A percentile compares a stretch with the other conserved stretches of the same genome.
Evolutionary conservation across 2,329 filamentous ascomycete genomes (phyloP).

Genomic region (Hypoxylon sp.): DNA sequence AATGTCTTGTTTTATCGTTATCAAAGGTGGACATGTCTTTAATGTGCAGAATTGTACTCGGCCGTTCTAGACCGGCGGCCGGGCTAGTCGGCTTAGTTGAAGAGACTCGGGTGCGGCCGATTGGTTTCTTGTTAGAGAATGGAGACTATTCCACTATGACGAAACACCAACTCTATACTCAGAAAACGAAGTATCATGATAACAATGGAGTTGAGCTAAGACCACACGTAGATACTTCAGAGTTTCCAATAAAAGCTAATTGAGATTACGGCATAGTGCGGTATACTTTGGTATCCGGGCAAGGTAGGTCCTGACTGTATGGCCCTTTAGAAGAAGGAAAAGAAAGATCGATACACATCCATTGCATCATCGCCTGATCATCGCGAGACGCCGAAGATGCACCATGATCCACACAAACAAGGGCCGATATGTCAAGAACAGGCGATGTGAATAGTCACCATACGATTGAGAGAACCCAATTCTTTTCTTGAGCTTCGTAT

Average conservation of each 20-base stretch:
- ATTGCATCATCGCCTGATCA: conserved; percentile 45
- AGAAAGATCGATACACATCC: conserved; percentile 9
- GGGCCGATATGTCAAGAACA: conserved; percentile 40
- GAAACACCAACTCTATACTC: conserved; percentile 8
- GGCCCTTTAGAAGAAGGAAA: not conserved
- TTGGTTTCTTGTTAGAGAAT: conserved; percentile 29
- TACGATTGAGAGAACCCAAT: conserved; percentile 33
- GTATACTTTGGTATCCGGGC: not conserved
- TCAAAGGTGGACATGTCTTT: conserved; percentile 21
- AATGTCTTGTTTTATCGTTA: conserved; percentile 13
- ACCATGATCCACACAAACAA: conserved; percentile 40
- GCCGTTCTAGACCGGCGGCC: conserved; percentile 38
- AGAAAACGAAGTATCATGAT: conserved; percentile 8
- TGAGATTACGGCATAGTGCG: conserved; percentile 10
- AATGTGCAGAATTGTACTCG: conserved; percentile 20
- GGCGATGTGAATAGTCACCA: conserved; percentile 34
- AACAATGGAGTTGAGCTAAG: not conserved
- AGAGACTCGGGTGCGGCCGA: conserved; percentile 31
- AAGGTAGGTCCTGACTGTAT: conserved; percentile 3
- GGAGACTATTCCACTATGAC: not conserved
- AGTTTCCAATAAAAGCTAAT: conserved; percentile 13
- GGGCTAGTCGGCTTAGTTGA: conserved; percentile 20
- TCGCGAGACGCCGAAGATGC: conserved; percentile 43
- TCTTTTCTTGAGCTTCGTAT: conserved; percentile 27
- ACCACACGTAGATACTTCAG: not conserved